Conservation (phyloP, 2,329 filamentous ascomycete genomes). For the Didymella keratinophila region DNA sequence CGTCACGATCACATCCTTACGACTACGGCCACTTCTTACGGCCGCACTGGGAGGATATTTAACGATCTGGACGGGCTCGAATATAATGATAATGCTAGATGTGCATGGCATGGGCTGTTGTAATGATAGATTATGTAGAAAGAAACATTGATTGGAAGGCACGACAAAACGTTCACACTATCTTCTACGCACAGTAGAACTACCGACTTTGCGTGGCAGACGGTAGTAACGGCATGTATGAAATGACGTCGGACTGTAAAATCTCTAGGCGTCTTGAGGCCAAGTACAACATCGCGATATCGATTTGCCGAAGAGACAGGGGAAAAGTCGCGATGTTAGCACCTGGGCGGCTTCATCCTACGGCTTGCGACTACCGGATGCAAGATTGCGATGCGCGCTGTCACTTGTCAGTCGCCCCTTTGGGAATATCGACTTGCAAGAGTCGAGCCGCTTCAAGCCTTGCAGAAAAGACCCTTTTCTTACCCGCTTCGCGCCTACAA, state of each 20-base stretch:
- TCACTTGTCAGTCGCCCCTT: slow-evolving; percentile 18
- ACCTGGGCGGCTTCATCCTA: slow-evolving; percentile 19
- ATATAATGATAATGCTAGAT: slow-evolving; percentile 30
- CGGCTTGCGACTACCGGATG: slow-evolving; percentile 15
- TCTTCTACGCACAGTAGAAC: neutral
- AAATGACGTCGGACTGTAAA: neutral
- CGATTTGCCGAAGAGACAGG: neutral
- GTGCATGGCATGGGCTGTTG: slow-evolving; percentile 13
- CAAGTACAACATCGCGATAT: slow-evolving; percentile 4
- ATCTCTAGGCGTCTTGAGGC: slow-evolving; percentile 7
- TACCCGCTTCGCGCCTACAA: neutral
- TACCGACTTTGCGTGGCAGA: neutral
- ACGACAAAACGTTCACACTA: neutral
- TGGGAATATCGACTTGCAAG: neutral
- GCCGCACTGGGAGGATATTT: slow-evolving; percentile 13
- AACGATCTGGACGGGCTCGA: slow-evolving; percentile 12
- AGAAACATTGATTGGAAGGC: neutral
- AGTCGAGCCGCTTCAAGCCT: neutral
- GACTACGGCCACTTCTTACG: slow-evolving; percentile 24
- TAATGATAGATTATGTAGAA: slow-evolving; percentile 18
- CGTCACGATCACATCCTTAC: slow-evolving; percentile 36
- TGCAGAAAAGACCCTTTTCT: neutral
- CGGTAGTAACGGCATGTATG: neutral
- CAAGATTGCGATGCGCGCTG: slow-evolving; percentile 30
- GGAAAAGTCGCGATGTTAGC: slow-evolving; percentile 8